Evolutionary conservation across 1,284 basidiomycete species (phyloP).

Genomic region (Fomitopsis palustris): DNA sequence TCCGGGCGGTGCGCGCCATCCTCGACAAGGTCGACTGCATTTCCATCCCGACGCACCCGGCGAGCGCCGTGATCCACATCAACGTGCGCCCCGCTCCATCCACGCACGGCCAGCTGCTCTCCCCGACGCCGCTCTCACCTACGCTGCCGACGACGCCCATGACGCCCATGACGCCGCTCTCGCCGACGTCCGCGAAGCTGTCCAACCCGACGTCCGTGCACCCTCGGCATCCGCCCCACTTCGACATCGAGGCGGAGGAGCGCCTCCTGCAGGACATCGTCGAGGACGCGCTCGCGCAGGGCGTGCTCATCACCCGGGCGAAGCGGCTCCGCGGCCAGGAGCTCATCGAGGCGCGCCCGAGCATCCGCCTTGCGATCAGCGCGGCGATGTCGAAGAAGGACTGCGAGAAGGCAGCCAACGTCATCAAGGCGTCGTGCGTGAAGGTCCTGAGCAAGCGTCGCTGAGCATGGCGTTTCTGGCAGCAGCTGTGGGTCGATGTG

Average conservation of each 20-base stretch:
- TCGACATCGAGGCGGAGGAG: slow-evolving; percentile 74
- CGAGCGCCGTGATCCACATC: slow-evolving; percentile 88
- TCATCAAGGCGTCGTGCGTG: slow-evolving; percentile 71
- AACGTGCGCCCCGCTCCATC: slow-evolving; percentile 44
- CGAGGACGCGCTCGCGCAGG: slow-evolving; percentile 75
- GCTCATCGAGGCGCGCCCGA: slow-evolving; percentile 78
- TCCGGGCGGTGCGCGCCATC: slow-evolving; percentile 69
- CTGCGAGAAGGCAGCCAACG: slow-evolving; percentile 80
- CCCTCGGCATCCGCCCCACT: slow-evolving; percentile 41
- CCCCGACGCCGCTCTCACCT: slow-evolving; percentile 28
- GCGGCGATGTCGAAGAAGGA: slow-evolving; percentile 85
- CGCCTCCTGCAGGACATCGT: slow-evolving; percentile 82
- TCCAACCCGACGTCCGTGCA: slow-evolving; percentile 44
- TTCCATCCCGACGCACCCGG: slow-evolving; percentile 80
- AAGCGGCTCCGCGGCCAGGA: slow-evolving; percentile 83
- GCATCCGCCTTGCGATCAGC: slow-evolving; percentile 80
- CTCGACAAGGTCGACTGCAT: slow-evolving; percentile 82
- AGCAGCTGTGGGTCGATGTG: not conserved
- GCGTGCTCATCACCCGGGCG: slow-evolving; percentile 80
- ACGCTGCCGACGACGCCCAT: slow-evolving; percentile 11
- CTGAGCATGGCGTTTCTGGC: slow-evolving; percentile 18
- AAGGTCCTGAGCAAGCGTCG: slow-evolving; percentile 61
- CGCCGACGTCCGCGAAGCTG: slow-evolving; percentile 24
- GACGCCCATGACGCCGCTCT: slow-evolving; percentile 19
- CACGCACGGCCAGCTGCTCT: slow-evolving; percentile 21